A percentile compares a stretch with the other conserved stretches of the same genome.
phyloP scores from a whole-genome alignment of 2,329 filamentous ascomycete genomes.

The Apiospora malaysiana region DNA sequence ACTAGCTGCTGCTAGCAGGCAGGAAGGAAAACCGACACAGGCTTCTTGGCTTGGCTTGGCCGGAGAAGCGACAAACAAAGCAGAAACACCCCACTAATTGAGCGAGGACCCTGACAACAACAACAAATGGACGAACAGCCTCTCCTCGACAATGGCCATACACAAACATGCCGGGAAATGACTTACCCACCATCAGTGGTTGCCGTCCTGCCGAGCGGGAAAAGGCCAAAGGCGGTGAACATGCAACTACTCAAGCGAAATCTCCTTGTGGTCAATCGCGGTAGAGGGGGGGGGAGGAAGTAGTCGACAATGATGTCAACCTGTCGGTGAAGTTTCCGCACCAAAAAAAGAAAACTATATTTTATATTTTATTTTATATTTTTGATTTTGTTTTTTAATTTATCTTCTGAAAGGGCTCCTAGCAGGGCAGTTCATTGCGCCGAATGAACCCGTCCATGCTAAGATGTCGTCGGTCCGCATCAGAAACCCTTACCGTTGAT shows the following conservation, averaged over 20 bases:
- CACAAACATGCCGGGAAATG: conserved; percentile 13
- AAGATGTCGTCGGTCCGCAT: not conserved
- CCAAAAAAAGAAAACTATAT: not conserved
- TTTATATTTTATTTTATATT: too few relatives aligned
- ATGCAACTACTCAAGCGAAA: conserved; percentile 17
- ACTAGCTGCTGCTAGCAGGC: too few relatives aligned
- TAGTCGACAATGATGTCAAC: not conserved
- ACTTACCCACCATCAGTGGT: conserved; percentile 6
- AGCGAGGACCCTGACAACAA: not conserved
- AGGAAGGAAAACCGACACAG: not conserved
- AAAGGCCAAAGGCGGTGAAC: conserved; percentile 14
- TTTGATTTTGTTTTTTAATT: not conserved
- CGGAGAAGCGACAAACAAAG: not conserved
- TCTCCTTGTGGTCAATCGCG: not conserved
- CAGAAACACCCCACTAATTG: not conserved
- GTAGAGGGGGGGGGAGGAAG: not conserved
- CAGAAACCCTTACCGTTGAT: not conserved
- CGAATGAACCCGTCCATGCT: not conserved
- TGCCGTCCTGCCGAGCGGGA: conserved; percentile 18
- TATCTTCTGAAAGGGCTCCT: not conserved
- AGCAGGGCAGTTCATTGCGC: not conserved
- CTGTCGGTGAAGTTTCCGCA: conserved; percentile 7
- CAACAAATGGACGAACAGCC: too few relatives aligned
- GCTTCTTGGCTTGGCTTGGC: not conserved
- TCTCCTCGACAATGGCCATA: not conserved